These are phyloP conservation scores for Morella rubra DNA, from an alignment of 306 rosid genomes.

Conservation along the genomic window DNA sequence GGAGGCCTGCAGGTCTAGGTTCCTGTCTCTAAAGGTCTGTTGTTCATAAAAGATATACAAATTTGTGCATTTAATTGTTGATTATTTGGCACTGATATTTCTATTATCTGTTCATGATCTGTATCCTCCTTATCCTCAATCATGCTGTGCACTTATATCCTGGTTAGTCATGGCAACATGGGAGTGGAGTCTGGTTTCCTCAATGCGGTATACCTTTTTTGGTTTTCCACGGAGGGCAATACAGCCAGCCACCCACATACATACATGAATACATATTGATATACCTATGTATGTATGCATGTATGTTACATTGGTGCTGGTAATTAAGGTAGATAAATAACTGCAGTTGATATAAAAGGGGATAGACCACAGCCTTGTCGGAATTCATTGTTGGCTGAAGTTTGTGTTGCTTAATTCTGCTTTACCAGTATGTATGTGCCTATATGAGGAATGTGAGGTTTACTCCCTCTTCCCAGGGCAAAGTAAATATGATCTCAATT, in stretches of 20 bases:
- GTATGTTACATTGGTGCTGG: too few relatives aligned
- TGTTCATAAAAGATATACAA: constrained; percentile 22
- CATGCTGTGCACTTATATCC: constrained; percentile 12
- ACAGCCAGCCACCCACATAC: too few relatives aligned
- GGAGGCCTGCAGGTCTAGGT: constrained; percentile 88
- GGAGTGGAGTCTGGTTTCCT: background rate
- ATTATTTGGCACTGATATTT: constrained; percentile 2
- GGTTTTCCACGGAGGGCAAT: background rate
- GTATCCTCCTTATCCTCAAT: background rate
- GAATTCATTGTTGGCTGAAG: background rate
- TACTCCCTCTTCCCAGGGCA: background rate
- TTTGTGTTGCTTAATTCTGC: background rate
- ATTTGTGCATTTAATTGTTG: background rate
- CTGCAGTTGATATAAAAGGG: too few relatives aligned
- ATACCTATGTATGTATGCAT: too few relatives aligned
- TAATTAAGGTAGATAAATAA: too few relatives aligned
- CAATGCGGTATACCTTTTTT: background rate
- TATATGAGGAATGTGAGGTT: background rate
- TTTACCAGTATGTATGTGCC: background rate
- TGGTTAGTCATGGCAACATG: constrained; percentile 17
- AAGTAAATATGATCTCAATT: background rate
- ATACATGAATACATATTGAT: too few relatives aligned
- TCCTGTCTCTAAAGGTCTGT: constrained; percentile 79
- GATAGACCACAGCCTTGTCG: background rate
- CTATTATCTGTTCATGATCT: background rate